Evolutionary conservation across 2,329 filamentous ascomycete species (phyloP), one percentile per base, ranked within the genome.

Genomic region (Oidium heveae): DNA sequence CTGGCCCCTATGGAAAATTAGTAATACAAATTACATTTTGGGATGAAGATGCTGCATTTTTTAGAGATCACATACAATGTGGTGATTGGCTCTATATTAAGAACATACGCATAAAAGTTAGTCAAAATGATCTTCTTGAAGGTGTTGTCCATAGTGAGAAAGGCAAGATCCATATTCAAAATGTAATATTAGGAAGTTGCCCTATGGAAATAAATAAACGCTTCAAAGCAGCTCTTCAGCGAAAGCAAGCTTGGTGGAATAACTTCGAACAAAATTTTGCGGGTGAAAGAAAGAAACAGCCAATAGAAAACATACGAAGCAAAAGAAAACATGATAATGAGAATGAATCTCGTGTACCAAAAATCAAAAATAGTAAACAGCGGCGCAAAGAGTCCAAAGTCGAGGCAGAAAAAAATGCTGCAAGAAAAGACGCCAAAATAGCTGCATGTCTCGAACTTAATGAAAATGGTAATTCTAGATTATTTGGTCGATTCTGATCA

Each of bases 1-100:
- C 70, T 1, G 86, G 87, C 0, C 88, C 88, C 0, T 81, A 70
- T 59, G 88, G 87, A 1, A 79, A 80, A 61, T 70, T 75, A 62
- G 81, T 79, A 1, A 70, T 95, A 54, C 79, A 81, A 60, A 68
- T 95, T 24, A 82, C 78, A 32, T 72, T 84, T 32, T 93, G 72
- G 65, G 77, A 81, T 15, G 75, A 76, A 0, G 83, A 94, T 64
- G 76, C 79, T 1, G 61, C 64, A 1, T 76, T 69, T 58, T 73
- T 81, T n/a, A 72, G 71, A 16, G 62, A 72, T 0, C 65, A 76
- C 7, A 68, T 91, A 28, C 68, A 71, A 1, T 65, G 69, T n/a
- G 75, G 76, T 3, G 69, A 77, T 24, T 80, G 82, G 71, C 68
- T 94, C 1, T 68, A 68, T 4, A 66, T 95, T 6, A 73, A 70